Conservation (phyloP, 1,284 basidiomycete species). For the Meira miltonrushii region DNA sequence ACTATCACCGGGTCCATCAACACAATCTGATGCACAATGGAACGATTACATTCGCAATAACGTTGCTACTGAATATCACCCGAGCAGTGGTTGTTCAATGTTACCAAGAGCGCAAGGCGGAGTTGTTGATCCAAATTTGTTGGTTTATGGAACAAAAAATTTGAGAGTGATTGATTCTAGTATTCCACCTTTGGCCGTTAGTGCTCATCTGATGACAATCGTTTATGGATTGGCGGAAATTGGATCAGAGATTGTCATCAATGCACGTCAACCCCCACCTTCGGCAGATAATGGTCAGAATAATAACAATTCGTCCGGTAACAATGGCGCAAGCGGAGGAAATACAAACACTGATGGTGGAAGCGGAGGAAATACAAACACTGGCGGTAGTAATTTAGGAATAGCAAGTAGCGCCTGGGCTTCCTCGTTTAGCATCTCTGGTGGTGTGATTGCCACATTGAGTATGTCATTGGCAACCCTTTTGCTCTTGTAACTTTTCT, state of each 20-base stretch:
- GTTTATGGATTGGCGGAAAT: conserved; percentile 60
- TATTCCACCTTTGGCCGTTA: conserved; percentile 51
- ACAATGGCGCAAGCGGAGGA: neutral
- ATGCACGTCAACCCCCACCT: neutral
- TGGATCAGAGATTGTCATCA: conserved; percentile 29
- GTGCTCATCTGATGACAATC: conserved; percentile 58
- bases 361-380: neutral
- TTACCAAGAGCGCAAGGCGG: conserved; percentile 37
- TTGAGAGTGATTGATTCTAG: conserved; percentile 32
- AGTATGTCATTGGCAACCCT: too few relatives aligned
- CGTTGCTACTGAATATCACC: conserved; percentile 57
- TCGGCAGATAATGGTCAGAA: neutral
- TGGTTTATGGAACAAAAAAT: conserved; percentile 41
- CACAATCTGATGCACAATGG: conserved; percentile 52
- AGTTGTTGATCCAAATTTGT: conserved; percentile 35
- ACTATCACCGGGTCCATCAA: conserved; percentile 18
- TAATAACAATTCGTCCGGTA: neutral
- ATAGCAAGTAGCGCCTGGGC: too few relatives aligned
- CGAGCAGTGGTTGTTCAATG: conserved; percentile 53
- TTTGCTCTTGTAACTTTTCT: too few relatives aligned
- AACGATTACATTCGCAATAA: conserved; percentile 58
- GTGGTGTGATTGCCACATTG: too few relatives aligned
- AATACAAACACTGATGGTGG: neutral
- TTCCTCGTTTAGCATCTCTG: too few relatives aligned
- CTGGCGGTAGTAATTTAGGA: neutral